Evolutionary conservation across 2,329 filamentous ascomycete genomes (phyloP).

Genomic region (Aureobasidium mangrovei): DNA sequence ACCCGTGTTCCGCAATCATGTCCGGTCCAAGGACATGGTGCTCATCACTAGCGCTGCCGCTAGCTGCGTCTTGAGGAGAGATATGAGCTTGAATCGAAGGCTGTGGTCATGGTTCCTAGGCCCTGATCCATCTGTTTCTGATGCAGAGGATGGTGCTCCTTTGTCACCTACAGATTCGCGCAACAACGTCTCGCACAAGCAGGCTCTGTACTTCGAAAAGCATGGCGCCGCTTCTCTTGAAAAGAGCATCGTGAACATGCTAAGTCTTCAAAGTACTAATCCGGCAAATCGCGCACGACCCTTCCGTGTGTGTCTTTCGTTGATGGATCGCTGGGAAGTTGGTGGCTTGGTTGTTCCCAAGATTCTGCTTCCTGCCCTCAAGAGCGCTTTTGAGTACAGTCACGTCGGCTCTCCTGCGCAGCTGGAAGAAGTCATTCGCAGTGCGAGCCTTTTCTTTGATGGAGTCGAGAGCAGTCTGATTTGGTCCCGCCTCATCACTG

Average conservation of each 20-base stretch:
- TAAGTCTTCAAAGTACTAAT: slow-evolving; percentile 47
- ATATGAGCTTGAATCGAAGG: slow-evolving; percentile 92
- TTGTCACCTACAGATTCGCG: slow-evolving; percentile 27
- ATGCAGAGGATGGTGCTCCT: slow-evolving; percentile 20
- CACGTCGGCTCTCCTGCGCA: slow-evolving; percentile 56
- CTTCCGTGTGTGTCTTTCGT: slow-evolving; percentile 82
- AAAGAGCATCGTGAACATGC: slow-evolving; percentile 66
- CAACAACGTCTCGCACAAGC: slow-evolving; percentile 48
- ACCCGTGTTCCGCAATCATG: slow-evolving; percentile 64
- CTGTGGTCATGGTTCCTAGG: slow-evolving; percentile 96
- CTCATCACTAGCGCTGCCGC: slow-evolving; percentile 72
- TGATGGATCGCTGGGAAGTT: slow-evolving; percentile 99
- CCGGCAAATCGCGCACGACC: slow-evolving; percentile 68
- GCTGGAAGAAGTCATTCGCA: slow-evolving; percentile 79
- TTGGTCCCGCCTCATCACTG: slow-evolving; percentile 42
- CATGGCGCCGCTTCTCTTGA: slow-evolving; percentile 69
- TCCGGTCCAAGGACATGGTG: slow-evolving; percentile 68
- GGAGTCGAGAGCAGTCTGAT: slow-evolving; percentile 92
- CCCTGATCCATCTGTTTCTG: slow-evolving; percentile 48
- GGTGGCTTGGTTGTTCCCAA: slow-evolving; percentile 81
- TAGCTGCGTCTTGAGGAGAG: slow-evolving; percentile 78
- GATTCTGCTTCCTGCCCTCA: slow-evolving; percentile 77
- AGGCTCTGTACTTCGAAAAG: slow-evolving; percentile 64
- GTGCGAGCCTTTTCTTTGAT: slow-evolving; percentile 93
- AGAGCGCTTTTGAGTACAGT: slow-evolving; percentile 70